Evolutionary conservation across 2,329 filamentous ascomycete species (phyloP), one percentile per base, ranked within the genome.

Genomic region (Penicillium corylophilum): DNA sequence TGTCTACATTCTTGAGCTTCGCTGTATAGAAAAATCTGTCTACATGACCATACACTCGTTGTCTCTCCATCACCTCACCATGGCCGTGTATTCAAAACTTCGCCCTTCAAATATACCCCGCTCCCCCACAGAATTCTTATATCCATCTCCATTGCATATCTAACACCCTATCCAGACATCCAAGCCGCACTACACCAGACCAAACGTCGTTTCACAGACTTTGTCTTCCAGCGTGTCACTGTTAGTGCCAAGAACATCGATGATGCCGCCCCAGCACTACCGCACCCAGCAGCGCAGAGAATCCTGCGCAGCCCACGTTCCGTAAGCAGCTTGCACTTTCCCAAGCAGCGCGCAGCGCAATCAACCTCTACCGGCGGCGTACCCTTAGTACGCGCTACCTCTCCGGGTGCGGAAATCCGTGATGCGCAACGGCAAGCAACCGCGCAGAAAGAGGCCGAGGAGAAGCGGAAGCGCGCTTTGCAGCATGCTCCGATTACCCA

Each of bases 121-220:
- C 15, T 24, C n/a, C 39, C 22, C 39, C 13, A 24, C 9, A 24
- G 39, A 10, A 16, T 13, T 41, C 20, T 18, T n/a, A 26, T 24
- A 22, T 20, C 12, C 39, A 13, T 8, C 8, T 9, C 23, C 22
- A 5, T 20, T 20, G 16, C 39, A 41, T 26, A 41, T 24, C 59
- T 60, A 53, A 60, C 39, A 39, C 20, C 18, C n/a, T 5, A 7
- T 18, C 40, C 56, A 78, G 75, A 75, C 59, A 77, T 78, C 39
- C 73, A 77, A 57, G 71, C 72, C 29, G 69, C 74, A 45, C 56
- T 71, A 12, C 74, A 71, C 44, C 73, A 74, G 54, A 73, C 67
- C n/a, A 77, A 77, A 57, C 70, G 74, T 44, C 72, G 75, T n/a
- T 76, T 76, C 54, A 77, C 75, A 42, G 74, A 77, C 60, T 77